Conservation (phyloP, 495 filamentous ascomycete genomes). For the Copromyces sp. region DNA sequence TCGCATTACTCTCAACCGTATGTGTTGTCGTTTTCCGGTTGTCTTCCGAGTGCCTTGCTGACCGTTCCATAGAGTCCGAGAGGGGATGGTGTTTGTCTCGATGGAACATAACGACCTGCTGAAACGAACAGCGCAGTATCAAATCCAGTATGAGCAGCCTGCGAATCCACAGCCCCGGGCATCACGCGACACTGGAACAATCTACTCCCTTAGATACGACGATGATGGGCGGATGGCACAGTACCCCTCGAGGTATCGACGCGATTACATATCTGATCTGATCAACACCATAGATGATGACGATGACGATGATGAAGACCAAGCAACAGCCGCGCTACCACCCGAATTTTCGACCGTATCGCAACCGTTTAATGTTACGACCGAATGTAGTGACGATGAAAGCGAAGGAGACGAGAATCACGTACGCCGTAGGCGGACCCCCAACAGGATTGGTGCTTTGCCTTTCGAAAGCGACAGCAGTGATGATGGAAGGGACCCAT, state of each 20-base stretch:
- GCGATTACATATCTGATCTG: conserved; percentile 19
- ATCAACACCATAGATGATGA: conserved; percentile 23
- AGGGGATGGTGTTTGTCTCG: conserved; percentile 86
- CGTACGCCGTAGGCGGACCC: conserved; percentile 18
- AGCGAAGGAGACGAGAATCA: conserved; percentile 24
- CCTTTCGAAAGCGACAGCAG: conserved; percentile 39
- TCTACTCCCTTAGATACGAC: conserved; percentile 36
- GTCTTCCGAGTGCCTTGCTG: conserved; percentile 9
- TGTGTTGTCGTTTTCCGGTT: conserved; percentile 26
- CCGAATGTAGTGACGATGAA: conserved; percentile 45
- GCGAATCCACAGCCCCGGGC: conserved; percentile 1
- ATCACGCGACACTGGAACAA: conserved; percentile 22
- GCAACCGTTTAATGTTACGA: conserved; percentile 37
- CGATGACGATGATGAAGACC: conserved; percentile 43
- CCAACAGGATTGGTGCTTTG: conserved; percentile 39
- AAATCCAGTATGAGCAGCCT: conserved; percentile 53
- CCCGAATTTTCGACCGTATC: conserved; percentile 35
- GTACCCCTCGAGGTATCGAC: conserved; percentile 28
- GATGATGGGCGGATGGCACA: conserved; percentile 29
- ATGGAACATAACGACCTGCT: conserved; percentile 73
- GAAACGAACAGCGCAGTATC: conserved; percentile 61
- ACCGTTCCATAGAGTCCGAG: conserved; percentile 56
- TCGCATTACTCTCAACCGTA: conserved; percentile 78
- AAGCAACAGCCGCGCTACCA: conserved; percentile 39
- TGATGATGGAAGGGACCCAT: conserved; percentile 23